phyloP scores from a whole-genome alignment of 306 rosid genomes.

The Malus sylvestris region DNA sequence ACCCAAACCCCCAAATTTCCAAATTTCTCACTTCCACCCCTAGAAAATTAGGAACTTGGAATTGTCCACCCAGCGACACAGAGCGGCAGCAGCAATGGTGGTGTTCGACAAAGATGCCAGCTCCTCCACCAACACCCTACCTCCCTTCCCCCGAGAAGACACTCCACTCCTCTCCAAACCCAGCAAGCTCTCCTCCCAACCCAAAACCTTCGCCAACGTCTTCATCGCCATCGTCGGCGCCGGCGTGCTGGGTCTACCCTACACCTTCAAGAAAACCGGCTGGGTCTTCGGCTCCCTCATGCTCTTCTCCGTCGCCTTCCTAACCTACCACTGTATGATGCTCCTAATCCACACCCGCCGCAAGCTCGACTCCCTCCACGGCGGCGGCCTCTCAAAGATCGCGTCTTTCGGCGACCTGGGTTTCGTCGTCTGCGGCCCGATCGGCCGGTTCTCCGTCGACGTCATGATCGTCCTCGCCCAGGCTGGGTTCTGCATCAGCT shows the following conservation, averaged over 20 bases:
- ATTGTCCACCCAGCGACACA: neutral
- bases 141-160: slow-evolving; percentile 40
- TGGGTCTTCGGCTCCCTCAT: slow-evolving; percentile 46
- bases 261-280: slow-evolving; percentile 59
- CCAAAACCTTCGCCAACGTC: slow-evolving; percentile 62
- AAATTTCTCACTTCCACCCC: neutral
- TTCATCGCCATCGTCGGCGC: slow-evolving; percentile 67
- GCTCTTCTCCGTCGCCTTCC: slow-evolving; percentile 43
- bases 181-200: slow-evolving; percentile 36
- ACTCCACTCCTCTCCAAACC: slow-evolving; percentile 45
- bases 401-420: slow-evolving; percentile 64
- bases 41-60: neutral
- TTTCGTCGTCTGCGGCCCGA: slow-evolving; percentile 42
- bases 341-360: slow-evolving; percentile 62
- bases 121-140: slow-evolving; percentile 38
- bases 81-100: slow-evolving; percentile 25
- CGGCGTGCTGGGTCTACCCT: slow-evolving; percentile 69
- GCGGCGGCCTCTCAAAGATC: slow-evolving; percentile 37
- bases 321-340: slow-evolving; percentile 72
- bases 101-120: slow-evolving; percentile 31
- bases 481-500: slow-evolving; percentile 64
- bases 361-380: slow-evolving; percentile 34
- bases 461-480: slow-evolving; percentile 56
- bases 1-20: neutral
- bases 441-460: slow-evolving; percentile 55